Evolutionary conservation across 2,329 filamentous ascomycete species (phyloP), one percentile per base, ranked within the genome.

Genomic region (Paracoccidioides brasiliensis): DNA sequence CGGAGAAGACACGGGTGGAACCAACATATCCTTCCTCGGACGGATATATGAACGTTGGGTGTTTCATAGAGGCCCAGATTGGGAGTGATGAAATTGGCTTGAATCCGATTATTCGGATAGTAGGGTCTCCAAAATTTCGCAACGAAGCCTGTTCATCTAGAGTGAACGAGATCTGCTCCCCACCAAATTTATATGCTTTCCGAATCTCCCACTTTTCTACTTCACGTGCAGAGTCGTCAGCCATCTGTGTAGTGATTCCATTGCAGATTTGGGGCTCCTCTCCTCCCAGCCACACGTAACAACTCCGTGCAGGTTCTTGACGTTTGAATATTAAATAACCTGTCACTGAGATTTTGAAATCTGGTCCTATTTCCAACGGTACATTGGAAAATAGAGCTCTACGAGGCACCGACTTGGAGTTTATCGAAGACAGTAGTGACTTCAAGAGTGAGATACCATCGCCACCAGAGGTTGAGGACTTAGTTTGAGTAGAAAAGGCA

Each of bases 111-210:
- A 98, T 86, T 4, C 90, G 84, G 56, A 98, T 86, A 10, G 88
- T 77, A 0, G 89, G 88, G 1, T 86, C 78, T 2, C 90, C 91
- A 63, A 95, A 95, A 61, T 88, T 76, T 58, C 84, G 84, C 57
- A 98, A 77, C 22, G 79, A 74, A 56, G 84, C 85, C 58, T 91
- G 82, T 68, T 98, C 91, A 38, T 96, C 90, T 0, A 84, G 80
- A 0, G 84, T 84, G 68, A 98, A 98, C 51, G 85, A 80, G 49
- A 98, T 82, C 50, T 89, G 89, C 61, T 95, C 88, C 42, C 89
- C 90, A 10, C 91, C 93, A 66, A 97, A 97, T 64, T 93, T 96
- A 76, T 93, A 98, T 0, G 91, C 93, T 70, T 93, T 96, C 57
- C 86, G 86, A 22, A 94, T 80, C 64, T 97, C 90, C 3, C 73